Base-by-base conservation (phyloP, 1,139 yeast species). In the Taphrina deformans region DNA sequence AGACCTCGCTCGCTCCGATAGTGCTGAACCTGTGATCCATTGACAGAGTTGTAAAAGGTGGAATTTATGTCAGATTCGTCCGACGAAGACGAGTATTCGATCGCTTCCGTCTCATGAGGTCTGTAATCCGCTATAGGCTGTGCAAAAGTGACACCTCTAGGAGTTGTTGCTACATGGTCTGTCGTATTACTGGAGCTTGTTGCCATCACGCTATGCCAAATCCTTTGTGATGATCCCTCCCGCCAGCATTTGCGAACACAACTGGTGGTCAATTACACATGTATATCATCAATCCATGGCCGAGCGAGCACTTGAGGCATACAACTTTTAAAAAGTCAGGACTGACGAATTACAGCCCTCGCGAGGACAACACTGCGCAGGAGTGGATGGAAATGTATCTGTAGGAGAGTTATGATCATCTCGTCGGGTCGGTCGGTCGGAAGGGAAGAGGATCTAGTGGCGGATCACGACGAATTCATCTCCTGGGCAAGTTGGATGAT, bases 101-200 rank as follows among this genome's bases (percentile, higher is more conserved):
- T 18, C 10, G 14, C 55, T 1, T 31, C 26, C 27, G 27, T 1
- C 9, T 33, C 55, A 18, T 7, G 48, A 18, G 27, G 44, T 21
- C 44, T 27, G 16, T 51, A 51, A 21, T 33, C 44, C 12, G 40
- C 55, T 21, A 53, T 35, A 2, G 45, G 58, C 24, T 38, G 45
- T 6, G 58, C 58, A 38, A 53, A 53, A 5, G 31, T 53, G 33
- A 53, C 58, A 6, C 33, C 53, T 10, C 53, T 44, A 2, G 48
- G 48, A 12, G 48, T 44, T 7, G 27, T 10, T n/a, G 48, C 27
- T 23, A 44, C 5, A 12, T 38, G 7, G 6, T n/a, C 16, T 38
- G 16, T 3, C 16, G 41, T 31, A 31, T 31, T 4, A 14, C 35
- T 14, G 5, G 35, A 10, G 35, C 5, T 31, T 14, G 35, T 31